Evolutionary conservation across 2,329 filamentous ascomycete species (phyloP).

Genomic region (Stagonosporopsis vannaccii): DNA sequence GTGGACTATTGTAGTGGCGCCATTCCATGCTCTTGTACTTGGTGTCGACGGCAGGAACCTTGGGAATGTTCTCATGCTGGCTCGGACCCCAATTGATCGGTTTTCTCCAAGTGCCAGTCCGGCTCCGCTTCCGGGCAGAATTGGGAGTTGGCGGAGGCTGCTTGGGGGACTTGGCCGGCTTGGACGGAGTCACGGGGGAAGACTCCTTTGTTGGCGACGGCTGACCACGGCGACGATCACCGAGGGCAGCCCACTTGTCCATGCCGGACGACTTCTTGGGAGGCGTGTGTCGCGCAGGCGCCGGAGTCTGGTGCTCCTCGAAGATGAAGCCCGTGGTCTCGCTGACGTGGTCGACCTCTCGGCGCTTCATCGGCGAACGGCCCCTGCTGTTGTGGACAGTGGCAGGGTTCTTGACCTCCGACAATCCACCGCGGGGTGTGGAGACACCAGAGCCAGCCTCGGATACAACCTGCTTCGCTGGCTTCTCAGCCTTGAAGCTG

Average conservation of each 20-base stretch:
- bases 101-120: slow-evolving; percentile 49
- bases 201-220: slow-evolving; percentile 14
- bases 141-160: slow-evolving; percentile 42
- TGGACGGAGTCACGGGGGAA: slow-evolving; percentile 49
- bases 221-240: slow-evolving; percentile 79
- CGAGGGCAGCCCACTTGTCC: slow-evolving; percentile 91
- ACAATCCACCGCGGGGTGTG: slow-evolving; percentile 60
- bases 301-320: slow-evolving; percentile 63
- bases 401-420: slow-evolving; percentile 62
- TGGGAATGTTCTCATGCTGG: slow-evolving; percentile 42
- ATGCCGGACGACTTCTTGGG: slow-evolving; percentile 68
- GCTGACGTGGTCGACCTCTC: slow-evolving; percentile 68
- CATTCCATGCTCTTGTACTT: slow-evolving; percentile 59
- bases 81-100: slow-evolving; percentile 47
- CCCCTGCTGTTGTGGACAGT: slow-evolving; percentile 59
- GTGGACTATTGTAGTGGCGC: slow-evolving; percentile 53
- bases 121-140: slow-evolving; percentile 50
- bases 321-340: slow-evolving; percentile 76
- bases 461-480: slow-evolving; percentile 49
- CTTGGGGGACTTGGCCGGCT: slow-evolving; percentile 49
- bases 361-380: slow-evolving; percentile 42
- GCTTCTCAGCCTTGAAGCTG: slow-evolving; percentile 38
- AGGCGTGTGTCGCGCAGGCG: slow-evolving; percentile 65
- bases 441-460: slow-evolving; percentile 55
- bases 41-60: slow-evolving; percentile 47